A percentile compares a stretch with the other conserved stretches of the same genome.
phyloP scores from a whole-genome alignment of 2,329 filamentous ascomycete genomes.

The Cercospora zeina region DNA sequence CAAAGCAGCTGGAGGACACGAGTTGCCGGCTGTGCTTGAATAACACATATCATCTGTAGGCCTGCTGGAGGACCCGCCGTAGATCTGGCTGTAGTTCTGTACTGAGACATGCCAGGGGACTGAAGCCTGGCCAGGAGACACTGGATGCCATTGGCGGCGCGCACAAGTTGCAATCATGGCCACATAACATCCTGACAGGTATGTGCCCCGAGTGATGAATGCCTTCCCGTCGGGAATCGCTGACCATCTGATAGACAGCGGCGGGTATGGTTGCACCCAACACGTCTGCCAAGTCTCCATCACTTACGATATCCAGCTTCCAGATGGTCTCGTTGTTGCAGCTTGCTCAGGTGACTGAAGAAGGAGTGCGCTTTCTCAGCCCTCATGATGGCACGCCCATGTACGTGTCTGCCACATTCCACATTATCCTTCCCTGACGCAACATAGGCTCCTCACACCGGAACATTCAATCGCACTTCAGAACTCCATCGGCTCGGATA shows the following conservation, averaged over 20 bases:
- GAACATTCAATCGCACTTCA: conserved; percentile 96
- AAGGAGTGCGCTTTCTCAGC: conserved; percentile 92
- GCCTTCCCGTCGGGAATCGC: no score
- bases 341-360: conserved; percentile 89
- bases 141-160: conserved; percentile 86
- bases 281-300: neutral
- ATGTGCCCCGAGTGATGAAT: conserved; percentile 47
- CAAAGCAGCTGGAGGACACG: conserved; percentile 85
- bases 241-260: conserved; percentile 22
- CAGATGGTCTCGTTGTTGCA: conserved; percentile 98
- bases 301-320: conserved; percentile 63
- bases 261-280: neutral
- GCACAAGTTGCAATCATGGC: conserved; percentile 93
- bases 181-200: conserved; percentile 85
- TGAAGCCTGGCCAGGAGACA: conserved; percentile 90
- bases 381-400: conserved; percentile 94
- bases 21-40: conserved; percentile 90
- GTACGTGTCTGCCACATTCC: conserved; percentile 44
- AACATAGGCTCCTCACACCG: conserved; percentile 71
- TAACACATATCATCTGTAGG: conserved; percentile 87
- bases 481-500: conserved; percentile 96
- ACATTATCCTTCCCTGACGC: neutral
- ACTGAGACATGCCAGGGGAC: conserved; percentile 52
- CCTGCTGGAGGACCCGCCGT: neutral
- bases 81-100: neutral